These are phyloP conservation scores for Corylus heterophylla DNA, from an alignment of 306 rosid genomes.

Conservation along the genomic window DNA sequence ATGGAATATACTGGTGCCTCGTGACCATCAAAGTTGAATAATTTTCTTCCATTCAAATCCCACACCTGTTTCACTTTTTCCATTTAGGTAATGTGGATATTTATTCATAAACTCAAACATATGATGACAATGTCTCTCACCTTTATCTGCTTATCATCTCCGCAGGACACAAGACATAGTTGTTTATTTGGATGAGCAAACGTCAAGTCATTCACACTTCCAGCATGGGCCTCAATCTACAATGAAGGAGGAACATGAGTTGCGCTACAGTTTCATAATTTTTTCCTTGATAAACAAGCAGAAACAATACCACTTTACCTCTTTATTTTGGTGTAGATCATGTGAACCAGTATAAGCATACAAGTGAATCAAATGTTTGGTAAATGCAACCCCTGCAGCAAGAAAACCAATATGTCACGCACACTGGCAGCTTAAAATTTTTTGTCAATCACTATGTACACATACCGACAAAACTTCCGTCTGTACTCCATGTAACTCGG, in stretches of 20 bases:
- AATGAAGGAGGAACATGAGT: constrained; percentile 27
- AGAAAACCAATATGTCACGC: constrained; percentile 37
- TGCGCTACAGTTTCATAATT: constrained; percentile 28
- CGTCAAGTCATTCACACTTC: constrained; percentile 88
- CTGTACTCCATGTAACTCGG: constrained; percentile 86
- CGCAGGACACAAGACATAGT: constrained; percentile 80
- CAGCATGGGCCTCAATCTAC: constrained; percentile 84
- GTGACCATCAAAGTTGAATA: constrained; percentile 79
- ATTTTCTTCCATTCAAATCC: constrained; percentile 65
- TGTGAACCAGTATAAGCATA: constrained; percentile 63
- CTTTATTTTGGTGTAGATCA: constrained; percentile 64
- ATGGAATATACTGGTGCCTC: constrained; percentile 84
- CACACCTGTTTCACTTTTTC: constrained; percentile 63
- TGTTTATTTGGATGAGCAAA: constrained; percentile 85
- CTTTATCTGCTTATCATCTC: constrained; percentile 88
- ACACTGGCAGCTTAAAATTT: constrained; percentile 20
- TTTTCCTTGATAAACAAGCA: constrained; percentile 24
- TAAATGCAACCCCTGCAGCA: constrained; percentile 78
- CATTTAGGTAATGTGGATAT: constrained; percentile 31
- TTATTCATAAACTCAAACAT: constrained; percentile 20
- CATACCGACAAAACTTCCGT: constrained; percentile 86
- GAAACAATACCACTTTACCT: constrained; percentile 48
- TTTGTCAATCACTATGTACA: constrained; percentile 25
- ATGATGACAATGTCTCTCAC: constrained; percentile 37
- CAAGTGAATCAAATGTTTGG: constrained; percentile 80